phyloP scores from a whole-genome alignment of 108 stramenopile species.

The Discostella stelligeroides region DNA sequence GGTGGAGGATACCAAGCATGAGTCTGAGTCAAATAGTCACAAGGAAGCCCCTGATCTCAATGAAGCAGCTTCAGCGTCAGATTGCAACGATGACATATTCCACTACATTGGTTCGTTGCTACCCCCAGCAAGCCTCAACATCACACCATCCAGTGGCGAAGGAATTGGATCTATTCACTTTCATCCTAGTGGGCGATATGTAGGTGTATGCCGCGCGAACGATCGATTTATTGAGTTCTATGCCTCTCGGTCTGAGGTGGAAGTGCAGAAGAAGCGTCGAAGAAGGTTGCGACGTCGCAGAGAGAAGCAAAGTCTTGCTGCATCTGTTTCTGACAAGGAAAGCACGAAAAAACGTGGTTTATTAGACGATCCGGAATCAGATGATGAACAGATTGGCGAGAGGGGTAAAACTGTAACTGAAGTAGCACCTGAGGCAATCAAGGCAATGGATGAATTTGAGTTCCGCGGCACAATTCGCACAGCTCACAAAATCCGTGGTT shows the following conservation, averaged over 20 bases:
- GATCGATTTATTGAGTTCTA: conserved; percentile 85
- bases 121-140: conserved; percentile 65
- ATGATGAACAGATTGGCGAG: conserved; percentile 58
- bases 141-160: conserved; percentile 53
- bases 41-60: not conserved
- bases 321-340: conserved; percentile 23
- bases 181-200: conserved; percentile 74
- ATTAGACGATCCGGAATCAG: conserved; percentile 75
- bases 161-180: conserved; percentile 69
- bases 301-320: conserved; percentile 67
- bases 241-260: conserved; percentile 62
- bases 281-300: conserved; percentile 72
- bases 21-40: conserved; percentile 13
- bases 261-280: conserved; percentile 83
- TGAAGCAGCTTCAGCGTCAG: not conserved
- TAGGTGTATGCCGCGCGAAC: conserved; percentile 74
- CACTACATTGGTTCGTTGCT: conserved; percentile 70
- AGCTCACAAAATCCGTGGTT: conserved; percentile 84
- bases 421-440: conserved; percentile 55
- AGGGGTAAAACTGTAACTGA: conserved; percentile 16
- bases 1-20: conserved; percentile 37
- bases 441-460: conserved; percentile 94
- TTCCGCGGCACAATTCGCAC: conserved; percentile 75
- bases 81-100: conserved; percentile 59
- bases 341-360: conserved; percentile 68